Evolutionary conservation across 257 asterid genomes (phyloP), one percentile per base, ranked within the genome.

Genomic region (Apocynum venetum): DNA sequence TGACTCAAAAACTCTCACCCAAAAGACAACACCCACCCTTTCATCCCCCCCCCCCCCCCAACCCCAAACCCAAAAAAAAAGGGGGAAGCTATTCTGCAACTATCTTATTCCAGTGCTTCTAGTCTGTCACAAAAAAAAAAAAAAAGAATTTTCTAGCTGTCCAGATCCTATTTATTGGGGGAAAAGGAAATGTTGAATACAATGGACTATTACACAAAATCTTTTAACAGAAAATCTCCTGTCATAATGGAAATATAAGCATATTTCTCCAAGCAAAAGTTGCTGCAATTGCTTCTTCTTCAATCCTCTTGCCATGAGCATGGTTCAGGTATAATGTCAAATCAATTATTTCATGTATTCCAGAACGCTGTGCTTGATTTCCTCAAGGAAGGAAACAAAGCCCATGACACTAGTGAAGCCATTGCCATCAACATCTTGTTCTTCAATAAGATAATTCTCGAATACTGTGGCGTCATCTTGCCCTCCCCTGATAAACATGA

Each of bases 361-460:
- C 70, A 89, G 71, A 40, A 91, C 98, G n/a, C 91, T 89, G 2
- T 78, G 96, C 71, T 81, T 91, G 81, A 96, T 82, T 82, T 90
- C 98, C 67, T 96, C 98, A 1, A 96, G 93, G 86, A 96, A 96
- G 57, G 97, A 91, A 51, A 96, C 93, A 8, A 93, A 93, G 40
- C 98, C 99, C 91, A 88, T 88, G 75, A 86, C 93, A 70, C 97
- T 95, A 1, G 91, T 85, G 88, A 89, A 91, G 80, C 97, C 95
- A 77, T 86, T 88, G 72, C 99, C 98, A 83, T 77, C 96, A 0
- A 88, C 97, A 73, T 96, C 99, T 73, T 93, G 98, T 79, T 96
- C 99, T 87, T 96, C 99, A 67, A 96, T 96, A 15, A 96, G 98
- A 80, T 89, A 90, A 80, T 93, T 96, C 88, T 96, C 98, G 56